A percentile compares a stretch with the other conserved stretches of the same genome.
Evolutionary conservation across 2,329 filamentous ascomycete genomes (phyloP).

Genomic region (Colletotrichum salicis): DNA sequence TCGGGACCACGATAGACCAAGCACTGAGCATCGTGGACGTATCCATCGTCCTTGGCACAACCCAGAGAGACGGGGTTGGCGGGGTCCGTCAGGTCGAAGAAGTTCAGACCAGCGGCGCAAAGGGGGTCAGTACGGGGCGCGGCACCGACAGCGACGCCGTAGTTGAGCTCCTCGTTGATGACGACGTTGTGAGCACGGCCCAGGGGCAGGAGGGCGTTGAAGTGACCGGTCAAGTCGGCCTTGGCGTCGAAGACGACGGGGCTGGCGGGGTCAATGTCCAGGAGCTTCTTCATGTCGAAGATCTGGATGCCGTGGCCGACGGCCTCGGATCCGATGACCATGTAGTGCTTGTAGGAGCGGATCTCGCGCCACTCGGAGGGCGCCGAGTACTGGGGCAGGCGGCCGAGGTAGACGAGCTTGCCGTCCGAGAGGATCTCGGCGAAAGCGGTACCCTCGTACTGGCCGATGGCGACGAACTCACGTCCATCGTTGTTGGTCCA

Average conservation of each 20-base stretch:
- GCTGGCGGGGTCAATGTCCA: slow-evolving; percentile 53
- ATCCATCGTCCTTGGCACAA: slow-evolving; percentile 64
- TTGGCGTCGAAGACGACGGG: slow-evolving; percentile 45
- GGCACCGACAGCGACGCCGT: slow-evolving; percentile 57
- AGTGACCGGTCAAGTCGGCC: slow-evolving; percentile 46
- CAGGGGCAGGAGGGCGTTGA: slow-evolving; percentile 42
- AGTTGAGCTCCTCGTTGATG: slow-evolving; percentile 58
- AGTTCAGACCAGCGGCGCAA: slow-evolving; percentile 64
- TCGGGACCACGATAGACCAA: slow-evolving; percentile 65
- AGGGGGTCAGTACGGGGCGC: slow-evolving; percentile 48
- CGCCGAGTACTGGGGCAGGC: slow-evolving; percentile 42
- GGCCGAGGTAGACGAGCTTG: slow-evolving; percentile 55
- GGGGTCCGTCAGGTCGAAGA: slow-evolving; percentile 67
- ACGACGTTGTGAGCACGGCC: slow-evolving; percentile 59
- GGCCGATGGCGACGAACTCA: slow-evolving; percentile 57
- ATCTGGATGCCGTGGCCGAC: slow-evolving; percentile 66
- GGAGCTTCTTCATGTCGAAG: slow-evolving; percentile 68
- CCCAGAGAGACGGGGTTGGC: slow-evolving; percentile 63
- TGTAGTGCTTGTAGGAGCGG: slow-evolving; percentile 48
- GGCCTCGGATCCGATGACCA: slow-evolving; percentile 53
- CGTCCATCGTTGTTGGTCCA: slow-evolving; percentile 59
- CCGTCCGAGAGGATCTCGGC: slow-evolving; percentile 54
- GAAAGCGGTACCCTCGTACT: slow-evolving; percentile 57
- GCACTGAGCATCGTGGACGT: slow-evolving; percentile 71
- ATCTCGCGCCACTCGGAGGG: slow-evolving; percentile 48